These are phyloP conservation scores for Colletotrichum sp. DNA, from an alignment of 2,329 filamentous ascomycete species.

Conservation along the genomic window DNA sequence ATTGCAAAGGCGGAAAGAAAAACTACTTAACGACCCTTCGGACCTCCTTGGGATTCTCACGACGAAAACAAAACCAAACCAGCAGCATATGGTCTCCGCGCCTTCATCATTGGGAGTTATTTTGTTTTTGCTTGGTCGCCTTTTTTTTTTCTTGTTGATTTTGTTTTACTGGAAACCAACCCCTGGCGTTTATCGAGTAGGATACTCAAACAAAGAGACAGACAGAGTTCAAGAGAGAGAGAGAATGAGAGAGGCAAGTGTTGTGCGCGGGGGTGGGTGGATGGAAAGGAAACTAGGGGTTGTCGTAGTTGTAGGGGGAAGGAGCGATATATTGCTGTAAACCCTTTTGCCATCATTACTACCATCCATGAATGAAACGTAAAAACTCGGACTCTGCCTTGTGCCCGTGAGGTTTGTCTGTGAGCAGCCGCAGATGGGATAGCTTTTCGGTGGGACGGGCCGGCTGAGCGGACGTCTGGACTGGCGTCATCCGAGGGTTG, in stretches of 20 bases:
- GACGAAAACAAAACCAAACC: slow-evolving; percentile 13
- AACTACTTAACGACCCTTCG: neutral
- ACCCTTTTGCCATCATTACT: neutral
- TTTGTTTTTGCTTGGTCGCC: neutral
- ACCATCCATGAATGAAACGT: neutral
- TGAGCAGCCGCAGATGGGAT: neutral
- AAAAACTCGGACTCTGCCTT: neutral
- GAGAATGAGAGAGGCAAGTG: neutral
- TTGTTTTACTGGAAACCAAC: neutral
- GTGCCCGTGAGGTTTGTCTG: neutral
- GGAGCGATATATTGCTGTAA: neutral
- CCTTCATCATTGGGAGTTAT: slow-evolving; percentile 22
- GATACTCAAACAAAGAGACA: slow-evolving; percentile 6
- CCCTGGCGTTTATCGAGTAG: slow-evolving; percentile 18
- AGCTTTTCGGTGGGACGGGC: neutral
- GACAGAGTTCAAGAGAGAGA: neutral
- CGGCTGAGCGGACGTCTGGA: neutral
- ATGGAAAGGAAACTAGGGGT: neutral
- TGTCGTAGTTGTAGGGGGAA: neutral
- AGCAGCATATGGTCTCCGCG: slow-evolving; percentile 16
- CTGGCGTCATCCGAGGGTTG: neutral
- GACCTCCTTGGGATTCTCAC: slow-evolving; percentile 5
- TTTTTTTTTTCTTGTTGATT: neutral
- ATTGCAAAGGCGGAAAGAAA: neutral
- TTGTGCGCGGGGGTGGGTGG: neutral